phyloP scores from a whole-genome alignment of 1,284 basidiomycete genomes.

The Bondarzewia mesenterica region DNA sequence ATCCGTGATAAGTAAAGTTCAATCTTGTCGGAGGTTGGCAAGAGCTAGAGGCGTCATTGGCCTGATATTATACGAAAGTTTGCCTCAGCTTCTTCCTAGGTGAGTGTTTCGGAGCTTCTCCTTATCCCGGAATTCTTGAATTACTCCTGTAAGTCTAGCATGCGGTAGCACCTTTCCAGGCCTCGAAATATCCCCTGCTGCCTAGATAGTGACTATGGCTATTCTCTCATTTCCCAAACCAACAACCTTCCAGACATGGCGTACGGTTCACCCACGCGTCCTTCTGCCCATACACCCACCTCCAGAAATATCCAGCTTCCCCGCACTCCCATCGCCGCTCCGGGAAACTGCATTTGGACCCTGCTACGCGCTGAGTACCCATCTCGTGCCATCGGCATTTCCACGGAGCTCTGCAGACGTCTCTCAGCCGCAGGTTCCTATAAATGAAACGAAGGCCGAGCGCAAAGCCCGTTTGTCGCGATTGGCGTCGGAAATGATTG shows the following conservation, averaged over 20 bases:
- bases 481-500: slow-evolving; percentile 13
- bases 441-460: slow-evolving; percentile 23
- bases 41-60: too few species aligned
- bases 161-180: too few species aligned
- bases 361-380: slow-evolving; percentile 45
- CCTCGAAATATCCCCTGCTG: too few species aligned
- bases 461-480: slow-evolving; percentile 20
- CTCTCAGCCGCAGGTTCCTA: slow-evolving; percentile 27
- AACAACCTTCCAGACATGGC: neutral
- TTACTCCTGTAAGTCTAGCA: too few species aligned
- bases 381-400: slow-evolving; percentile 67
- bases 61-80: too few species aligned
- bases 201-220: too few species aligned
- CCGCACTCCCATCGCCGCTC: slow-evolving; percentile 19
- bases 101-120: too few species aligned
- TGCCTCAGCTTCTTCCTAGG: too few species aligned
- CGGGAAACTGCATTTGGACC: slow-evolving; percentile 15
- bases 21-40: too few species aligned
- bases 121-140: too few species aligned
- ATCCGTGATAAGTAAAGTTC: too few species aligned
- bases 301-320: slow-evolving; percentile 9
- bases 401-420: slow-evolving; percentile 45
- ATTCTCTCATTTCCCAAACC: neutral
- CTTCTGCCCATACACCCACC: slow-evolving; percentile 13
- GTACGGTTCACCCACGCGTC: neutral